Evolutionary conservation across 106 monocot genomes (phyloP).

Genomic region (Cymbidium sinense): DNA sequence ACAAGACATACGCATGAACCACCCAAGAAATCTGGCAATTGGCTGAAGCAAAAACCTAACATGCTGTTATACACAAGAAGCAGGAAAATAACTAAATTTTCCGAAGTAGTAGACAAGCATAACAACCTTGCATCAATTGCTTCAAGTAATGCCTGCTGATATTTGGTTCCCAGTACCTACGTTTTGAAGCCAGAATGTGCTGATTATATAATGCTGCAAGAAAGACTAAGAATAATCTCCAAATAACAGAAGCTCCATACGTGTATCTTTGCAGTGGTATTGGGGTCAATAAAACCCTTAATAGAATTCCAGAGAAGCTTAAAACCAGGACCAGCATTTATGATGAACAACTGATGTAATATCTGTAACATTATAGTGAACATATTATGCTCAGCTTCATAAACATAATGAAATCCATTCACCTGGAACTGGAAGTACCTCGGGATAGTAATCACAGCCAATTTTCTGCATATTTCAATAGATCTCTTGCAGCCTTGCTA

Average conservation of each 20-base stretch:
- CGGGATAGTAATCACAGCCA: conserved; percentile 56
- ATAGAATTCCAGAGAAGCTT: conserved; percentile 73
- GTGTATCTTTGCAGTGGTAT: conserved; percentile 64
- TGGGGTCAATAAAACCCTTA: conserved; percentile 63
- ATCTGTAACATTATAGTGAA: conserved; percentile 26
- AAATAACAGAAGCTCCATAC: conserved; percentile 21
- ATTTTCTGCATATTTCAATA: conserved; percentile 53
- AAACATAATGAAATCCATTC: not conserved
- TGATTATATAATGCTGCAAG: not conserved
- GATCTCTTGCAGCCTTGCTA: conserved; percentile 49
- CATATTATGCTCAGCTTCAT: not conserved
- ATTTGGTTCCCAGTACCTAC: conserved; percentile 52
- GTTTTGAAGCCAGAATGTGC: not conserved
- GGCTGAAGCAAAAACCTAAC: conserved; percentile 10
- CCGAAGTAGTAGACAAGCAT: not conserved
- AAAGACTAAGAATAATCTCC: not conserved
- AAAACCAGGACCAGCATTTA: conserved; percentile 69
- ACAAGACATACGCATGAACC: conserved; percentile 32
- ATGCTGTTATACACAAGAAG: not conserved
- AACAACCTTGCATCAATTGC: conserved; percentile 39
- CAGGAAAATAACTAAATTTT: not conserved
- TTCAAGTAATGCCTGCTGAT: conserved; percentile 46
- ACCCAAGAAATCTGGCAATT: conserved; percentile 42
- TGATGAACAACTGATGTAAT: conserved; percentile 66
- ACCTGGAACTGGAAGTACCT: conserved; percentile 19